These are phyloP conservation scores for Rhynchospora breviuscula DNA, from an alignment of 176 grass and related monocot genomes.

Conservation along the genomic window DNA sequence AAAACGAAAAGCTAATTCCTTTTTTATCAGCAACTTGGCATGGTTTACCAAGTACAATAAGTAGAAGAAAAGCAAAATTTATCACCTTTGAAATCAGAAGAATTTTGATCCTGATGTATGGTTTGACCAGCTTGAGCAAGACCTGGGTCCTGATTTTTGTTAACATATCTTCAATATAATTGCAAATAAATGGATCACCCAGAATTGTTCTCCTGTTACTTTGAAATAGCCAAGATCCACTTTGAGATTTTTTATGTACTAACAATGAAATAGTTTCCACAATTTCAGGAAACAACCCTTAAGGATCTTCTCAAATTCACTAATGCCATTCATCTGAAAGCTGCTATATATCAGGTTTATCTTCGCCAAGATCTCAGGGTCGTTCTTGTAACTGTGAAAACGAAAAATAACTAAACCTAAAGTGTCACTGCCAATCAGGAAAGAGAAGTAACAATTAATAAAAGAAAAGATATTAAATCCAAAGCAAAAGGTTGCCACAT, in stretches of 20 bases:
- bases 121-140: conserved; percentile 96
- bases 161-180: conserved; percentile 96
- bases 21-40: not conserved
- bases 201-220: conserved; percentile 97
- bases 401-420: not conserved
- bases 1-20: not conserved
- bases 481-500: too few species aligned
- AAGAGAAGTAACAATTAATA: conserved; percentile 5
- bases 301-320: conserved; percentile 97
- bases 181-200: conserved; percentile 97
- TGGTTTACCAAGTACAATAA: not conserved
- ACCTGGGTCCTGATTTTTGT: conserved; percentile 99
- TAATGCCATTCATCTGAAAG: conserved; percentile 97
- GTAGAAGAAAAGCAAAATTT: not conserved
- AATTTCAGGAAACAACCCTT: conserved; percentile 50
- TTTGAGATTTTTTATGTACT: not conserved
- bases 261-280: conserved; percentile 7
- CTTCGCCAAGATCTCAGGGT: conserved; percentile 97
- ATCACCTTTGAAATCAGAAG: conserved; percentile 92
- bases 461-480: not conserved
- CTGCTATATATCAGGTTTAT: conserved; percentile 97
- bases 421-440: not conserved
- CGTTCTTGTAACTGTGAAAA: conserved; percentile 84
- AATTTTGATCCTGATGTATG: conserved; percentile 93
- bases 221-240: conserved; percentile 37